phyloP scores from a whole-genome alignment of 2,329 filamentous ascomycete genomes.

The Penicillium psychrosexuale region DNA sequence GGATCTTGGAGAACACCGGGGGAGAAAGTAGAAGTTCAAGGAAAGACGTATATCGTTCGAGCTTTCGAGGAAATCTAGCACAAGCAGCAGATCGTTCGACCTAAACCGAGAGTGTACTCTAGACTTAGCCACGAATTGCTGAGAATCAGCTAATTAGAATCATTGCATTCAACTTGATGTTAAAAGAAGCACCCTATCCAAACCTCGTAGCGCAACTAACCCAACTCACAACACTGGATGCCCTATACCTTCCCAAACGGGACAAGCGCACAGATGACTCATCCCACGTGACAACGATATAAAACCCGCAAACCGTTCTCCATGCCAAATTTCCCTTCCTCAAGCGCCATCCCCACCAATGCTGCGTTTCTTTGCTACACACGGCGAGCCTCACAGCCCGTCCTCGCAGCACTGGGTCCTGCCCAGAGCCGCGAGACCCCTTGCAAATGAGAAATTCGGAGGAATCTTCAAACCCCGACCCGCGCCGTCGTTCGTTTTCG shows the following conservation, averaged over 20 bases:
- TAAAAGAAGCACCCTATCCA: neutral
- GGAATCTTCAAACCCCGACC: constrained; percentile 72
- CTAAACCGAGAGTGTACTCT: neutral
- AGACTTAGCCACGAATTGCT: no score
- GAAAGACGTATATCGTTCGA: constrained; percentile 24
- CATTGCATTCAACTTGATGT: no score
- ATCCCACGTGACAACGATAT: constrained; percentile 11
- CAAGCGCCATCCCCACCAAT: constrained; percentile 82
- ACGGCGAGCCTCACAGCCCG: constrained; percentile 46
- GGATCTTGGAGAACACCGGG: constrained; percentile 18
- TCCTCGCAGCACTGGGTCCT: constrained; percentile 20
- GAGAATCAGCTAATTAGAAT: neutral
- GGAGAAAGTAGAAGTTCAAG: constrained; percentile 18
- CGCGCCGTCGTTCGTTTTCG: constrained; percentile 35
- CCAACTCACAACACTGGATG: neutral
- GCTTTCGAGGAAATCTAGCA: constrained; percentile 25
- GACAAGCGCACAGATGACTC: constrained; percentile 12
- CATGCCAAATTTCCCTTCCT: constrained; percentile 27
- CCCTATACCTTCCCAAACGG: constrained; percentile 3
- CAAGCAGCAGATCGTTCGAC: neutral
- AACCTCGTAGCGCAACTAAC: neutral
- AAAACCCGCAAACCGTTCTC: constrained; percentile 7
- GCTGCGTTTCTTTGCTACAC: constrained; percentile 96
- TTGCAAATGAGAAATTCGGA: constrained; percentile 98
- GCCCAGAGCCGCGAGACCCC: constrained; percentile 15